phyloP scores from a whole-genome alignment of 805 yeast species.

The Candida oleophila region DNA sequence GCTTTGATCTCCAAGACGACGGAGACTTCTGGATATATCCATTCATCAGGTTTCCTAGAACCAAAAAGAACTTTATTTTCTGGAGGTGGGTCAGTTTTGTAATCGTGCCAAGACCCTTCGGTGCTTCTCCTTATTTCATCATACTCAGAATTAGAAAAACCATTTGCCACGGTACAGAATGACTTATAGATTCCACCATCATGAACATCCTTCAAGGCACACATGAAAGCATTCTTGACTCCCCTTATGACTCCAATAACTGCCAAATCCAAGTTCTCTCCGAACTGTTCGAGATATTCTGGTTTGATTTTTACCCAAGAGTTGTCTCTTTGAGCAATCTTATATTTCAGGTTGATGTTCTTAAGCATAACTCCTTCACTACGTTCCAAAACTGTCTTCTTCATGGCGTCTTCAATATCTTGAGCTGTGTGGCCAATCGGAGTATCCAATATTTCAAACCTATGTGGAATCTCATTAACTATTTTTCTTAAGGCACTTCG shows the following conservation, averaged over 20 bases:
- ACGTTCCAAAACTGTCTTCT: constrained; percentile 54
- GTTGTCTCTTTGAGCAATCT: constrained; percentile 56
- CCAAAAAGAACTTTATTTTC: constrained; percentile 47
- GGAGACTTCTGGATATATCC: constrained; percentile 80
- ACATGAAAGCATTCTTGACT: constrained; percentile 66
- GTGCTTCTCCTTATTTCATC: constrained; percentile 57
- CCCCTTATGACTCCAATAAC: constrained; percentile 80
- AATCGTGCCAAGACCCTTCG: constrained; percentile 58
- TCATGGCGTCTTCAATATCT: constrained; percentile 58
- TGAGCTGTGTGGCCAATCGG: constrained; percentile 40
- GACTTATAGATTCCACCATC: constrained; percentile 50
- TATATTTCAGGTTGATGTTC: constrained; percentile 55
- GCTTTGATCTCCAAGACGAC: constrained; percentile 83
- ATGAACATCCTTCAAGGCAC: constrained; percentile 60
- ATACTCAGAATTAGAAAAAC: constrained; percentile 66
- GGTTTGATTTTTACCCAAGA: constrained; percentile 93
- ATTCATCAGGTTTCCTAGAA: constrained; percentile 58
- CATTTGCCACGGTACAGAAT: constrained; percentile 82
- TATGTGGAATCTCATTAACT: constrained; percentile 43
- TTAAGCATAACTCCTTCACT: constrained; percentile 86
- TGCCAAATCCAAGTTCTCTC: constrained; percentile 78
- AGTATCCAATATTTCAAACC: constrained; percentile 49
- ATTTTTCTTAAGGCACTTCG: constrained; percentile 49
- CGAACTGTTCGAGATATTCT: constrained; percentile 80
- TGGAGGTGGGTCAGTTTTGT: constrained; percentile 41